Conservation (phyloP, 495 filamentous ascomycete genomes). For the Penicillium bovifimosum region DNA sequence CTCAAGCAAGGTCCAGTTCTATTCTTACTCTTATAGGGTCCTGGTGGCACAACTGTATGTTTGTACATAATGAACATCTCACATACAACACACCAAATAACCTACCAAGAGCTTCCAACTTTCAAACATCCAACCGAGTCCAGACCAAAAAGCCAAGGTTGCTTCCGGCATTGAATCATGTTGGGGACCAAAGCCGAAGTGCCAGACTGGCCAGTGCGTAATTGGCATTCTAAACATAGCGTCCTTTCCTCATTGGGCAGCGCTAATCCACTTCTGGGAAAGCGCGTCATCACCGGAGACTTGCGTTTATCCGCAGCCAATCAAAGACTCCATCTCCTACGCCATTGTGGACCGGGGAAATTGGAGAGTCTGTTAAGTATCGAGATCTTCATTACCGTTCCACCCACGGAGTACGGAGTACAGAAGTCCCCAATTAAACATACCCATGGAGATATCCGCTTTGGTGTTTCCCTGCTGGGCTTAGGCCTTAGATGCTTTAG, state of each 20-base stretch:
- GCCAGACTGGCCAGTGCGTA: neutral
- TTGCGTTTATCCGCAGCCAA: conserved; percentile 17
- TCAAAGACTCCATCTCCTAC: neutral
- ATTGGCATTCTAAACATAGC: conserved; percentile 22
- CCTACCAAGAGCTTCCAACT: neutral
- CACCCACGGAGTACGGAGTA: conserved; percentile 1
- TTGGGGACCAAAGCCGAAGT: neutral
- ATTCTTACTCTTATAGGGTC: neutral
- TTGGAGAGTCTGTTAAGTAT: conserved; percentile 6
- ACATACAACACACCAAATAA: neutral
- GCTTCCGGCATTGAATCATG: conserved; percentile 12
- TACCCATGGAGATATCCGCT: neutral
- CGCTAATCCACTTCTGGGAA: conserved; percentile 3
- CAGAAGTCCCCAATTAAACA: neutral
- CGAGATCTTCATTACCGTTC: neutral
- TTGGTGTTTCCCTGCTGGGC: neutral
- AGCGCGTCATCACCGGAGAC: conserved; percentile 17
- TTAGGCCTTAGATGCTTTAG: conserved; percentile 8
- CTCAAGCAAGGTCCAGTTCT: conserved; percentile 20
- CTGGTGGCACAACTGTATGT: conserved; percentile 5
- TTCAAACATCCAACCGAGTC: conserved; percentile 4
- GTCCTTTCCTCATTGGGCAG: neutral
- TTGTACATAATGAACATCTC: neutral
- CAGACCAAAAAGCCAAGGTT: conserved; percentile 2
- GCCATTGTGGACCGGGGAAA: conserved; percentile 9